A percentile compares a stretch with the other conserved stretches of the same genome.
Conservation (phyloP, 1,284 basidiomycete species). For the Wallemia ichthyophaga region DNA sequence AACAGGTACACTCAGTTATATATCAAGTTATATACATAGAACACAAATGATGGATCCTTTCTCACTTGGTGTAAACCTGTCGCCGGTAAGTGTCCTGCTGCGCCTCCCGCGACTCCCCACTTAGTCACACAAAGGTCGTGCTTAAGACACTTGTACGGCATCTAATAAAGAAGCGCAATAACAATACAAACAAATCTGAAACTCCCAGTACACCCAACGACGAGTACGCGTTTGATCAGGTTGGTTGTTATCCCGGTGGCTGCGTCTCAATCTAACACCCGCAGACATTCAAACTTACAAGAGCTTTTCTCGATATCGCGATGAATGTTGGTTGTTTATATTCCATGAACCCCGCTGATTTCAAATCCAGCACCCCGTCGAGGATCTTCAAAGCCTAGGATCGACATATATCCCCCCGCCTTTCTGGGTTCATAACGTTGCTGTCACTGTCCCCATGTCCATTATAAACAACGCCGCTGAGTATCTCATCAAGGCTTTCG, state of each 20-base stretch:
- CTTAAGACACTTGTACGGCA: background rate
- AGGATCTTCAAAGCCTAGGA: slow-evolving; percentile 22
- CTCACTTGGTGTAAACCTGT: background rate
- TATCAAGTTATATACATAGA: no score
- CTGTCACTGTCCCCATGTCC: slow-evolving; percentile 28
- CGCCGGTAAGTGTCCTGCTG: background rate
- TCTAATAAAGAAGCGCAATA: background rate
- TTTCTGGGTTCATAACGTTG: slow-evolving; percentile 55
- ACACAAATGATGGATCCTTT: background rate
- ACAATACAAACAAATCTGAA: background rate
- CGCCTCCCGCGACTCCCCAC: no score
- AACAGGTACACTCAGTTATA: no score
- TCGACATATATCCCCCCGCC: slow-evolving; percentile 62
- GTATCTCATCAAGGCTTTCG: slow-evolving; percentile 45
- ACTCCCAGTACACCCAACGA: background rate
- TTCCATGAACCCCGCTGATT: background rate
- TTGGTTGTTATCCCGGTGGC: background rate
- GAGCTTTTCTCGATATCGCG: background rate
- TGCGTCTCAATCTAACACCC: background rate
- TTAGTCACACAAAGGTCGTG: background rate
- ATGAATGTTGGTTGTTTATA: background rate
- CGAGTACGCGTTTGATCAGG: background rate
- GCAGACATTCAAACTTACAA: background rate
- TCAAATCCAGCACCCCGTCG: background rate
- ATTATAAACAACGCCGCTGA: slow-evolving; percentile 49